Evolutionary conservation across 1,284 basidiomycete species (phyloP).

Genomic region (Sporisorium scitamineum): DNA sequence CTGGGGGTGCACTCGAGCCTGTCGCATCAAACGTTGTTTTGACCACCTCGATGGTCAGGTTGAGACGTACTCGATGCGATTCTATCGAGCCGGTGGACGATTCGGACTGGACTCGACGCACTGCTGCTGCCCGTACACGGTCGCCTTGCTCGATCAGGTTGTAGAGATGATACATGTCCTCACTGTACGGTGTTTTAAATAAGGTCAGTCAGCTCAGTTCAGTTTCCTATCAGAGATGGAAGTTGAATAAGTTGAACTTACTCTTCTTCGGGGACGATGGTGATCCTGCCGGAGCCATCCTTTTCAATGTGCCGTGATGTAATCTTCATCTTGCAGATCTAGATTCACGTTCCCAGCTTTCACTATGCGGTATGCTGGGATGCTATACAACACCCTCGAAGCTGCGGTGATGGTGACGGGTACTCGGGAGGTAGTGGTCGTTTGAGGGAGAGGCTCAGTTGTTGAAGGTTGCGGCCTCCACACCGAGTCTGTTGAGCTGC

Average conservation of each 20-base stretch:
- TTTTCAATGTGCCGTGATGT: slow-evolving; percentile 63
- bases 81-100: slow-evolving; percentile 93
- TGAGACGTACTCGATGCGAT: slow-evolving; percentile 86
- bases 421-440: not conserved
- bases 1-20: slow-evolving; percentile 56
- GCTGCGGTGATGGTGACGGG: not conserved
- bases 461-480: slow-evolving; percentile 13
- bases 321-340: slow-evolving; percentile 62
- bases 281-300: slow-evolving; percentile 66
- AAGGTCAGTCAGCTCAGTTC: not conserved
- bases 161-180: slow-evolving; percentile 99
- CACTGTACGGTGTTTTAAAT: slow-evolving; percentile 68
- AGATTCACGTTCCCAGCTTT: not conserved
- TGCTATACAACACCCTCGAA: not conserved
- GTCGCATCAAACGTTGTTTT: slow-evolving; percentile 71
- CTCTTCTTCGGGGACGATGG: slow-evolving; percentile 66
- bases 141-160: slow-evolving; percentile 88
- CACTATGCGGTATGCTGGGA: not conserved
- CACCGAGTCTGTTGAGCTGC: slow-evolving; percentile 5
- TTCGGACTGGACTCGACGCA: slow-evolving; percentile 79
- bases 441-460: not conserved
- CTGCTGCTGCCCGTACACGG: slow-evolving; percentile 85
- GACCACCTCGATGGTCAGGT: slow-evolving; percentile 84
- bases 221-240: not conserved
- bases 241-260: slow-evolving; percentile 31